These are phyloP conservation scores for Medicago ruthenica DNA, from an alignment of 306 rosid genomes.

Conservation along the genomic window DNA sequence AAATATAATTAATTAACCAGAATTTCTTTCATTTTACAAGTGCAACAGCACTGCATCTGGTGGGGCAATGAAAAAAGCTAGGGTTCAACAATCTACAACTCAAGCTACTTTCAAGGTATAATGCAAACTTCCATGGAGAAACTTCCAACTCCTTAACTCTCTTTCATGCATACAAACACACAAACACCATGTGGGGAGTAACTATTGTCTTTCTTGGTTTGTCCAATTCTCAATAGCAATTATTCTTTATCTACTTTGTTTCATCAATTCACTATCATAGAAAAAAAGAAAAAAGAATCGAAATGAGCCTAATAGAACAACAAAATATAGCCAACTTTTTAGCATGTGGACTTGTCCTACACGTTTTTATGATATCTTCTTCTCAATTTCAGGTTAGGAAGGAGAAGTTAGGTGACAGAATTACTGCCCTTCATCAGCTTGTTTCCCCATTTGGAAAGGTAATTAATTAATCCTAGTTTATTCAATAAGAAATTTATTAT, in stretches of 20 bases:
- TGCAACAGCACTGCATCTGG: slow-evolving; percentile 82
- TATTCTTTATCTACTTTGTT: slow-evolving; percentile 59
- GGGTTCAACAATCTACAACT: slow-evolving; percentile 83
- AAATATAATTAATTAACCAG: not conserved
- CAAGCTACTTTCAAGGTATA: slow-evolving; percentile 92
- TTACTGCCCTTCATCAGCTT: slow-evolving; percentile 94
- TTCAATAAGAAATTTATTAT: slow-evolving; percentile 27
- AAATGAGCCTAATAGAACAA: slow-evolving; percentile 41
- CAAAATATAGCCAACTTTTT: slow-evolving; percentile 44
- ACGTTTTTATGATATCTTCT: slow-evolving; percentile 31
- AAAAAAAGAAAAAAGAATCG: slow-evolving; percentile 33
- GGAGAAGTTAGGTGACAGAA: slow-evolving; percentile 99
- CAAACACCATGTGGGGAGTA: slow-evolving; percentile 50
- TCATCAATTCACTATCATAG: slow-evolving; percentile 41
- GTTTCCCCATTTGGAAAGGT: slow-evolving; percentile 99
- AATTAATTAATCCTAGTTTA: slow-evolving; percentile 38
- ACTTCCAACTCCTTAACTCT: slow-evolving; percentile 48
- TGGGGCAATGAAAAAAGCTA: slow-evolving; percentile 92
- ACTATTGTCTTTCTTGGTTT: slow-evolving; percentile 79
- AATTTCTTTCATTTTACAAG: slow-evolving; percentile 47
- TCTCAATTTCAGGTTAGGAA: slow-evolving; percentile 81
- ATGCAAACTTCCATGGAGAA: slow-evolving; percentile 43
- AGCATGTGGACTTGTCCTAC: slow-evolving; percentile 51
- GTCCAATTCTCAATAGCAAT: slow-evolving; percentile 64
- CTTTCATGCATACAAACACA: slow-evolving; percentile 42